These are phyloP conservation scores for Alternaria sp. DNA, from an alignment of 2,329 filamentous ascomycete species.

Conservation along the genomic window DNA sequence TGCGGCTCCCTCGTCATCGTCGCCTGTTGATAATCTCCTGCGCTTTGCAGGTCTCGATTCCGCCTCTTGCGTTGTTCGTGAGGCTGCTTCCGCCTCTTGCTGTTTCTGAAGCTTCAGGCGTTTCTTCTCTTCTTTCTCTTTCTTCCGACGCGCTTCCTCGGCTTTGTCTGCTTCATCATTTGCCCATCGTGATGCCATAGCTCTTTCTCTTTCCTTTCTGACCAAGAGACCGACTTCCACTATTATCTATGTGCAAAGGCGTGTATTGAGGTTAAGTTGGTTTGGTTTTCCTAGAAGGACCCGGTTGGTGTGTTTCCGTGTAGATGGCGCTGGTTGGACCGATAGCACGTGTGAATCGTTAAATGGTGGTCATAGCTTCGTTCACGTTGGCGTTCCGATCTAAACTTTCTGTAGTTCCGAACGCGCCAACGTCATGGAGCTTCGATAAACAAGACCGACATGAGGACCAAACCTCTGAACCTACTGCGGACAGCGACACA, in stretches of 20 bases:
- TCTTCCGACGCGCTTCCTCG: conserved; percentile 73
- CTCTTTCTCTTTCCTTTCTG: conserved; percentile 5
- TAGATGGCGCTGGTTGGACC: neutral
- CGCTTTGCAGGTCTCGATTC: conserved; percentile 61
- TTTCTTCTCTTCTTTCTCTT: conserved; percentile 89
- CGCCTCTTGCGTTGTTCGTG: conserved; percentile 34
- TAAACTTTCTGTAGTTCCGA: conserved; percentile 33
- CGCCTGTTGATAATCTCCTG: conserved; percentile 62
- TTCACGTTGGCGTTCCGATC: conserved; percentile 35
- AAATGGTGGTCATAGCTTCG: conserved; percentile 43
- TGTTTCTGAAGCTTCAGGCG: conserved; percentile 83
- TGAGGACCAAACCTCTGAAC: conserved; percentile 40
- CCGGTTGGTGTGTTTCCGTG: neutral
- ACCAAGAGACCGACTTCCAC: neutral
- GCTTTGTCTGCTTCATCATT: conserved; percentile 81
- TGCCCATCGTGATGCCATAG: conserved; percentile 82
- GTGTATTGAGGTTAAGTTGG: neutral
- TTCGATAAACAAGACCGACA: conserved; percentile 31
- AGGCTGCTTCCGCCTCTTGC: conserved; percentile 65
- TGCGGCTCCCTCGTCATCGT: conserved; percentile 43
- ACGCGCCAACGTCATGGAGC: conserved; percentile 42
- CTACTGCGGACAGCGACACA: conserved; percentile 32
- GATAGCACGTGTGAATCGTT: conserved; percentile 4
- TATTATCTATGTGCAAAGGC: neutral
- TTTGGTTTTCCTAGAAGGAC: neutral